These are phyloP conservation scores for Entomortierella lignicola DNA, from an alignment of 192 early-diverging fungal species.

Conservation along the genomic window DNA sequence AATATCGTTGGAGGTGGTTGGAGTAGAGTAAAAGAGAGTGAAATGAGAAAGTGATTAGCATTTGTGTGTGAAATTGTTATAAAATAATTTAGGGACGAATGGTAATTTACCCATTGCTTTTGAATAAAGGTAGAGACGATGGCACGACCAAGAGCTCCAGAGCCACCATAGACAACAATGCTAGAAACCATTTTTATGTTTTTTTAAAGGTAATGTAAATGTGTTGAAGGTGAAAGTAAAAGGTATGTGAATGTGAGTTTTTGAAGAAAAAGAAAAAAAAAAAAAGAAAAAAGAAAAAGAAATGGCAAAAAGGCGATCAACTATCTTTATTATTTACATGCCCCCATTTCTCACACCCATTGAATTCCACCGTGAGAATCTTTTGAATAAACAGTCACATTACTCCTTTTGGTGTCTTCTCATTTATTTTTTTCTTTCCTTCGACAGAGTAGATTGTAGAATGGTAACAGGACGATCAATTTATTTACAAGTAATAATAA, in stretches of 20 bases:
- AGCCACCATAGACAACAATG: slow-evolving; percentile 91
- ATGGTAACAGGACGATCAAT: too few relatives aligned
- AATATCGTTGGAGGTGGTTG: background rate
- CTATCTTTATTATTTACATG: too few relatives aligned
- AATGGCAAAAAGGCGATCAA: background rate
- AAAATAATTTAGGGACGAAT: background rate
- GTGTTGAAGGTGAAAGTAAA: background rate
- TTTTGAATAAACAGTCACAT: too few relatives aligned
- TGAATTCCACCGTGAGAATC: too few relatives aligned
- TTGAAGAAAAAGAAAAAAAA: background rate
- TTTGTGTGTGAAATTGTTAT: background rate
- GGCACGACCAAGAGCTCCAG: slow-evolving; percentile 87
- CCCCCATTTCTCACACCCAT: too few relatives aligned
- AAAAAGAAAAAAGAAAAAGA: background rate
- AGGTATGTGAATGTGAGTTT: background rate
- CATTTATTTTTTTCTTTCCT: too few relatives aligned
- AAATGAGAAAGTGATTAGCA: background rate
- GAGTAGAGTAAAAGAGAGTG: background rate
- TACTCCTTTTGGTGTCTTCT: too few relatives aligned
- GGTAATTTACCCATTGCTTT: slow-evolving; percentile 72
- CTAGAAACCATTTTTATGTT: slow-evolving; percentile 60
- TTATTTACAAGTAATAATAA: too few relatives aligned
- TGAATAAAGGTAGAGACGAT: slow-evolving; percentile 77
- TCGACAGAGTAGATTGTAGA: too few relatives aligned
- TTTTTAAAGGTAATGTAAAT: slow-evolving; percentile 1